These are phyloP conservation scores for Botrytis paeoniae DNA, from an alignment of 2,329 filamentous ascomycete genomes.

Conservation along the genomic window DNA sequence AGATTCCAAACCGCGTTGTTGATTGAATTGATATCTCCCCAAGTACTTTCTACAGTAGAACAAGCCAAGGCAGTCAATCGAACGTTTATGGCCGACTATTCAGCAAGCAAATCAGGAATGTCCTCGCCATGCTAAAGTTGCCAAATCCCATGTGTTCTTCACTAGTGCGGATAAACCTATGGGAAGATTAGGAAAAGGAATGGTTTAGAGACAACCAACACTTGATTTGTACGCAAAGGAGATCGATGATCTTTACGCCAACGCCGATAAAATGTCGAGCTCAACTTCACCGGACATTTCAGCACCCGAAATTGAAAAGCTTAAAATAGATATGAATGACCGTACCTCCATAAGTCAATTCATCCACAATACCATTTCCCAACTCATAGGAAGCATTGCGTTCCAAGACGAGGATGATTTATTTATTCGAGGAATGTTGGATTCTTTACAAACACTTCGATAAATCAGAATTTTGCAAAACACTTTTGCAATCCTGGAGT, in stretches of 20 bases:
- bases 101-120: slow-evolving; percentile 33
- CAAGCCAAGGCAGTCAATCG: background rate
- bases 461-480: background rate
- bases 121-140: slow-evolving; percentile 34
- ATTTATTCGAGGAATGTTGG: background rate
- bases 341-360: background rate
- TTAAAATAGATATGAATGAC: background rate
- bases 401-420: background rate
- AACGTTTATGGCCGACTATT: slow-evolving; percentile 35
- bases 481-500: background rate
- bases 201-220: slow-evolving; percentile 36
- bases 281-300: background rate
- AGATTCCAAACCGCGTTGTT: slow-evolving; percentile 40
- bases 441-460: background rate
- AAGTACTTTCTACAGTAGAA: background rate
- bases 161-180: slow-evolving; percentile 36
- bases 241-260: slow-evolving; percentile 30
- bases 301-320: too few species aligned
- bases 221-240: slow-evolving; percentile 31
- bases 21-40: slow-evolving; percentile 33
- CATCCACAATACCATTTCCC: background rate
- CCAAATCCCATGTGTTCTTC: slow-evolving; percentile 35
- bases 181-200: slow-evolving; percentile 39
- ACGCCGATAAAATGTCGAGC: background rate
- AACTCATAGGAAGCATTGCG: background rate